phyloP scores from a whole-genome alignment of 257 asterid genomes.

The Capsicum chinense region DNA sequence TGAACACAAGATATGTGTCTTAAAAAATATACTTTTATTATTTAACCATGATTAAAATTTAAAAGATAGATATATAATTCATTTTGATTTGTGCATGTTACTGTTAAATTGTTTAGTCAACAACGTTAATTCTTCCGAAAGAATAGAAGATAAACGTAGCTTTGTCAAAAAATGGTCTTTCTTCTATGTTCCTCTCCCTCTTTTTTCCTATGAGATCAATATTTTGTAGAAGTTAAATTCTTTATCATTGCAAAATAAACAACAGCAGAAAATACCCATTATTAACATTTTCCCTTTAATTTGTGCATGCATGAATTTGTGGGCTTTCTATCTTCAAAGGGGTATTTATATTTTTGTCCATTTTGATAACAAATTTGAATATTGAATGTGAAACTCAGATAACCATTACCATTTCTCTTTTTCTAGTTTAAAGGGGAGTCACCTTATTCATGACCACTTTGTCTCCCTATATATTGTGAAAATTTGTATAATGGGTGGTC shows the following conservation, averaged over 20 bases:
- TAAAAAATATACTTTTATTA: too few relatives aligned
- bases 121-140: constrained; percentile 15
- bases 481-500: constrained; percentile 48
- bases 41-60: neutral
- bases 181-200: neutral
- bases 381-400: neutral
- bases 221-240: constrained; percentile 6
- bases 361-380: neutral
- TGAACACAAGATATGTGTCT: too few relatives aligned
- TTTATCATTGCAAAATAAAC: neutral
- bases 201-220: constrained; percentile 27
- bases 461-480: neutral
- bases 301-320: neutral
- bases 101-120: neutral
- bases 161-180: neutral
- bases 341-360: neutral
- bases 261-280: neutral
- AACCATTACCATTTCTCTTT: neutral
- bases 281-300: neutral
- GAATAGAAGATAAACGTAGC: neutral
- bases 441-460: constrained; percentile 7
- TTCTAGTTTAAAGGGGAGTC: neutral
- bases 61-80: neutral
- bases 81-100: neutral
- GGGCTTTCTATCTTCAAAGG: neutral